Conservation (phyloP, 176 grass and related monocot species). For the Rhynchospora breviuscula region DNA sequence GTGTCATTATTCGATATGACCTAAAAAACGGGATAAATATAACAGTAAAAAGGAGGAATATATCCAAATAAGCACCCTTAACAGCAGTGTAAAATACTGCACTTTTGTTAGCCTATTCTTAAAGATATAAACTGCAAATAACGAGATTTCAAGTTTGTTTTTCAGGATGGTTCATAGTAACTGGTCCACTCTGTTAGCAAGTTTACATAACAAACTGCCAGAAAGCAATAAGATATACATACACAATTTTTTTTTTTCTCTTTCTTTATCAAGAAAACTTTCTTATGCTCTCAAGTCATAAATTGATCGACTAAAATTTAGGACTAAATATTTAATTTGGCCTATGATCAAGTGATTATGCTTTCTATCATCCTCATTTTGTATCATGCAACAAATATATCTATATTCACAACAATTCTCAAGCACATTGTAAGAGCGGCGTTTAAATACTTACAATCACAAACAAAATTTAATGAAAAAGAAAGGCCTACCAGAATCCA, state of each 20-base stretch:
- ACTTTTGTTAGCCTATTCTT: not conserved
- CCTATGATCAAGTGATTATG: not conserved
- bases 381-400: not conserved
- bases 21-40: conserved; percentile 23
- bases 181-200: not conserved
- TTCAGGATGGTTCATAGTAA: not conserved
- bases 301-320: not conserved
- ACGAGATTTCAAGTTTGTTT: not conserved
- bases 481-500: conserved; percentile 2
- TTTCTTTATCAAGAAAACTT: not conserved
- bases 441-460: not conserved
- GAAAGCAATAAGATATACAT: not conserved
- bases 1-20: conserved; percentile 32
- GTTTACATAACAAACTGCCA: not conserved
- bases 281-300: not conserved
- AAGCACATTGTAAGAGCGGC: not conserved
- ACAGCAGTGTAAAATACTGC: not conserved
- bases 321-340: not conserved
- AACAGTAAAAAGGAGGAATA: not conserved
- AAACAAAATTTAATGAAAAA: not conserved
- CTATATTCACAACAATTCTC: not conserved
- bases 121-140: not conserved
- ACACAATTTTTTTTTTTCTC: too few relatives aligned
- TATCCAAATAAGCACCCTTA: not conserved
- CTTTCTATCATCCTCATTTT: not conserved